Conservation (phyloP, 2,329 filamentous ascomycete genomes). For the Colletotrichum euphorbiae region DNA sequence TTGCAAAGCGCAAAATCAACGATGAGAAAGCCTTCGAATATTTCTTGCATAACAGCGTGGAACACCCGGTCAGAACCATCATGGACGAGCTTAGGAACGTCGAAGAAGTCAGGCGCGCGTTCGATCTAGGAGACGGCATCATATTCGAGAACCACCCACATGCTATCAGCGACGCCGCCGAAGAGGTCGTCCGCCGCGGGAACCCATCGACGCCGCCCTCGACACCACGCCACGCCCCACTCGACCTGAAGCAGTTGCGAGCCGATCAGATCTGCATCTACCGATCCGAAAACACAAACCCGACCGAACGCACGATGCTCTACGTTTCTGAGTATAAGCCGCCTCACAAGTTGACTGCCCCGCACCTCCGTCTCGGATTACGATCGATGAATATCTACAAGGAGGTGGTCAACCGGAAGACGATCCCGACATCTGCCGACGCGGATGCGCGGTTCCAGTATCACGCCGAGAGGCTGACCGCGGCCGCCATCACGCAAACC, state of each 20-base stretch:
- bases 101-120: slow-evolving; percentile 40
- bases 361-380: slow-evolving; percentile 56
- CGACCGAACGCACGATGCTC: slow-evolving; percentile 41
- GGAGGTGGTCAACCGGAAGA: slow-evolving; percentile 49
- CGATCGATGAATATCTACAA: slow-evolving; percentile 54
- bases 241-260: slow-evolving; percentile 42
- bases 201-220: slow-evolving; percentile 39
- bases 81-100: slow-evolving; percentile 46
- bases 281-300: slow-evolving; percentile 32
- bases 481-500: slow-evolving; percentile 58
- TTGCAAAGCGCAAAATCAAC: slow-evolving; percentile 34
- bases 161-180: slow-evolving; percentile 44
- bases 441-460: slow-evolving; percentile 50
- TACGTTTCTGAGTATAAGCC: slow-evolving; percentile 59
- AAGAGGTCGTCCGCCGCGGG: slow-evolving; percentile 46
- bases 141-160: slow-evolving; percentile 48
- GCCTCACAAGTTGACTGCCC: slow-evolving; percentile 58
- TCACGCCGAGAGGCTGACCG: slow-evolving; percentile 51
- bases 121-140: slow-evolving; percentile 46
- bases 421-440: slow-evolving; percentile 43
- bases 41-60: slow-evolving; percentile 46
- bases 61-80: slow-evolving; percentile 48
- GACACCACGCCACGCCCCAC: neutral
- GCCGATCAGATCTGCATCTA: slow-evolving; percentile 46
- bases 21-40: slow-evolving; percentile 48